Percentiles rank a stretch among this genome's conserved stretches.
These are phyloP conservation scores for Ogataea ganodermae DNA, from an alignment of 805 yeast species.

Conservation along the genomic window DNA sequence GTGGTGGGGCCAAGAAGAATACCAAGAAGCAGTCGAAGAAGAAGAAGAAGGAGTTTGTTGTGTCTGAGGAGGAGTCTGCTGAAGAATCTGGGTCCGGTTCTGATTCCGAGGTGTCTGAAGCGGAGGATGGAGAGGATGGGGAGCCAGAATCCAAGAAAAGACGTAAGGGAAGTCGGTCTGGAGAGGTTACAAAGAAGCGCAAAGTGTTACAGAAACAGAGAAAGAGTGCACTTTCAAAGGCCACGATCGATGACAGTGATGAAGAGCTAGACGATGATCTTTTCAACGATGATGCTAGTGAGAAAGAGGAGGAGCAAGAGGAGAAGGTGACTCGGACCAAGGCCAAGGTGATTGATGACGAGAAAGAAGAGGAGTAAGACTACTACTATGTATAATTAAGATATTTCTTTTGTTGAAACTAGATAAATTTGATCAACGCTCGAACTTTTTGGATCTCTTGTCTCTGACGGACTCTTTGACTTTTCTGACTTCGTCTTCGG, in stretches of 20 bases:
- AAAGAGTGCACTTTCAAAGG: constrained; percentile 28
- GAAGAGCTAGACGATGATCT: constrained; percentile 28
- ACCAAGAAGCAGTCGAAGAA: constrained; percentile 23
- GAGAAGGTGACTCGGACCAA: constrained; percentile 19
- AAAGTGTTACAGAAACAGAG: constrained; percentile 18
- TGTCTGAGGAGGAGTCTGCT: constrained; percentile 40
- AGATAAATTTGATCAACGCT: too few relatives aligned
- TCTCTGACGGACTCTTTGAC: constrained; percentile 32
- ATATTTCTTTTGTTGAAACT: neutral
- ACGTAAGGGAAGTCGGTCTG: constrained; percentile 12
- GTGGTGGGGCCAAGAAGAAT: constrained; percentile 31
- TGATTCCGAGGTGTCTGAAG: constrained; percentile 19
- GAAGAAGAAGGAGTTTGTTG: constrained; percentile 36
- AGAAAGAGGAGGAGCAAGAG: constrained; percentile 11
- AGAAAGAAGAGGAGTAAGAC: constrained; percentile 25
- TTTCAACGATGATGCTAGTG: constrained; percentile 18
- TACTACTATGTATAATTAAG: constrained; percentile 7
- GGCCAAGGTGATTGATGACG: constrained; percentile 24
- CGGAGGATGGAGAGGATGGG: constrained; percentile 19
- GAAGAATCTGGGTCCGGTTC: constrained; percentile 12
- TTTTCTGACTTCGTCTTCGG: constrained; percentile 50
- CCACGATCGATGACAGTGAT: constrained; percentile 35
- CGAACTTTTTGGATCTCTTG: constrained; percentile 35
- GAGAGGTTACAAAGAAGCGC: constrained; percentile 3
- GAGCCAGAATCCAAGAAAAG: constrained; percentile 16